Base-by-base conservation (phyloP, 2,329 filamentous ascomycete species). In the Beauveria asiatica region DNA sequence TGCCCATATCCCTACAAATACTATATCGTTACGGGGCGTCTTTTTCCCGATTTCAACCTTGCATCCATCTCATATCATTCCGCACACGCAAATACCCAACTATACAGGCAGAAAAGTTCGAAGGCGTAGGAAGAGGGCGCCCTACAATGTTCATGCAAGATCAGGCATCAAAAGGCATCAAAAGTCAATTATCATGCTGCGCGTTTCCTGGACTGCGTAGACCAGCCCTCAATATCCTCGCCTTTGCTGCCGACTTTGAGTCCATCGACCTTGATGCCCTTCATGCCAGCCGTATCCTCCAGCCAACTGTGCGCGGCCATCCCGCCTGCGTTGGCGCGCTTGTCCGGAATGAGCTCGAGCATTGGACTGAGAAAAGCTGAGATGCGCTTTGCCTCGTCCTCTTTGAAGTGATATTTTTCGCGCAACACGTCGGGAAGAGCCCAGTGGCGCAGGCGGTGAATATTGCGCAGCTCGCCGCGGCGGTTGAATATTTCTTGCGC, bases 401-500 rank as follows among this genome's bases (percentile, higher is more conserved):
- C 84, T 65, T 84, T 86, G 75, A 96, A 97, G 73, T 97, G 94
- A 70, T 99, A 99, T 72, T 99, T 99, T 74, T 99, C 94, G 62
- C 88, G 84, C 37, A 99, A 80, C 1, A 99, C 94, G 68, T 97
- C 93, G 0, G 92, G 85, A 6, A 99, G 79, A 0, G 92, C 92
- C 94, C 94, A 99, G 75, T 97, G 93, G 57, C 94, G 89, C 64
- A 99, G 82, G 49, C 94, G 85, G 74, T 97, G 94, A 68, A 99
- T 99, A 76, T 99, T 97, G 61, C 94, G 90, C 42, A 99, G 83
- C 73, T 99, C 94, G 67, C 94, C 94, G 74, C 96, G 96, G 66
- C 94, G 86, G 73, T 97, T 97, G 80, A 99, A 99, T 64, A 99
- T 99, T 73, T 97, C 94, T 74, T 97, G 93, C 16, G 88, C 92